Base-by-base conservation (phyloP, 768 basidiomycete genomes). In the Leccinum incarnatum region DNA sequence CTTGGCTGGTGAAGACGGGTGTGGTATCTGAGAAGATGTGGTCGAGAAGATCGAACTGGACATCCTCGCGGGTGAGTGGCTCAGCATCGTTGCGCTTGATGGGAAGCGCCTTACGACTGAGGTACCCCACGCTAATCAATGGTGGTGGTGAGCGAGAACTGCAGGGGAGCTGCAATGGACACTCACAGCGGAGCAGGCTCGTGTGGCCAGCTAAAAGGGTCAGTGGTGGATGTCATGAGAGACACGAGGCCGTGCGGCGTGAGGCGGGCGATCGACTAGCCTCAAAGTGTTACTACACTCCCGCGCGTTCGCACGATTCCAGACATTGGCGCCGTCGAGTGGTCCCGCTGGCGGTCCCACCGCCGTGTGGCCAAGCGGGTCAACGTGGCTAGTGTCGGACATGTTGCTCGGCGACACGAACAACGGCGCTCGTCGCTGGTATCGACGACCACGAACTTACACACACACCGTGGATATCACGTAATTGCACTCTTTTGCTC, bases 81-180 rank as follows among this genome's bases (percentile, higher is more conserved):
- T 92, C 90, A 12, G 89, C 91, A 69, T 93, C 91, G 66, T 82
- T 83, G 65, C 87, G 85, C 75, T 91, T 91, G 74, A 91, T 91
- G 54, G 89, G 88, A 58, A 90, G 77, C 36, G 86, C 85, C 64
- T 73, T 71, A 65, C 83, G 81, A 69, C 80, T 85, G 66, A 85
- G 80, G 69, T 86, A 83, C 45, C 83, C 83, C 60, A 81, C 80
- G 63, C 81, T 83, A 54, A 60, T 53, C 53, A 51, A 64, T n/a
- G 53, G 55, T 50, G 15, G 36, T 5, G 37, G 58, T 68, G 56
- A 62, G 62, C 30, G 25, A 57, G 53, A 19, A 50, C 23, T 19
- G 25, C 21, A 69, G 53, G 57, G 42, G 54, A 68, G 25, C 11
- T 29, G 53, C 7, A 68, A 32, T 29, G 1, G 50, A 51, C 30